These are phyloP conservation scores for Metarhizium humberi DNA, from an alignment of 2,329 filamentous ascomycete species.

Conservation along the genomic window DNA sequence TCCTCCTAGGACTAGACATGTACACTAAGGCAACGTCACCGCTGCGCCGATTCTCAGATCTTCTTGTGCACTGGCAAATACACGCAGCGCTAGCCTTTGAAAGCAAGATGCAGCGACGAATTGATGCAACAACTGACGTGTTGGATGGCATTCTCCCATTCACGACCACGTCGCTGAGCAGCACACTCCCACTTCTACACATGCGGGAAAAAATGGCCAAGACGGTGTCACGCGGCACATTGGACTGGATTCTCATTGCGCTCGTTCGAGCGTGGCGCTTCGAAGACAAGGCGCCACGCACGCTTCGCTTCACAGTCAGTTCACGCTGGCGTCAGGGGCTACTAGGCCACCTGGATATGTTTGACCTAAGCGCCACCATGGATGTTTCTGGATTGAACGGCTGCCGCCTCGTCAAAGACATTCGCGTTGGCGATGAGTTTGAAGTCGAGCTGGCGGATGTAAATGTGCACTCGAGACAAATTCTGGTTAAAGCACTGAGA, in stretches of 20 bases:
- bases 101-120: slow-evolving; percentile 19
- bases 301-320: slow-evolving; percentile 38
- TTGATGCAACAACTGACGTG: slow-evolving; percentile 18
- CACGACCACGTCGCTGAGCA: slow-evolving; percentile 26
- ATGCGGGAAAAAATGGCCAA: slow-evolving; percentile 43
- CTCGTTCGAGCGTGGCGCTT: slow-evolving; percentile 51
- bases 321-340: slow-evolving; percentile 25
- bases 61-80: slow-evolving; percentile 59
- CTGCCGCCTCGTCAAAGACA: slow-evolving; percentile 29
- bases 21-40: slow-evolving; percentile 58
- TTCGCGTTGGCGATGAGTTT: slow-evolving; percentile 42
- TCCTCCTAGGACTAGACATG: slow-evolving; percentile 47
- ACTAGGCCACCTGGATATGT: slow-evolving; percentile 39
- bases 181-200: slow-evolving; percentile 39
- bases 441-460: slow-evolving; percentile 46
- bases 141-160: slow-evolving; percentile 37
- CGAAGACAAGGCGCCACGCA: slow-evolving; percentile 36
- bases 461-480: slow-evolving; percentile 36
- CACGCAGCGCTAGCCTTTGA: slow-evolving; percentile 45
- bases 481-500: slow-evolving; percentile 37
- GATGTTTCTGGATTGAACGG: slow-evolving; percentile 27
- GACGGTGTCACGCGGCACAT: slow-evolving; percentile 31
- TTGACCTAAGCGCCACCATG: slow-evolving; percentile 35
- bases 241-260: slow-evolving; percentile 50
- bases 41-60: slow-evolving; percentile 53